Evolutionary conservation across 2,329 filamentous ascomycete species (phyloP), one percentile per base, ranked within the genome.

Genomic region (Fusarium sororula): DNA sequence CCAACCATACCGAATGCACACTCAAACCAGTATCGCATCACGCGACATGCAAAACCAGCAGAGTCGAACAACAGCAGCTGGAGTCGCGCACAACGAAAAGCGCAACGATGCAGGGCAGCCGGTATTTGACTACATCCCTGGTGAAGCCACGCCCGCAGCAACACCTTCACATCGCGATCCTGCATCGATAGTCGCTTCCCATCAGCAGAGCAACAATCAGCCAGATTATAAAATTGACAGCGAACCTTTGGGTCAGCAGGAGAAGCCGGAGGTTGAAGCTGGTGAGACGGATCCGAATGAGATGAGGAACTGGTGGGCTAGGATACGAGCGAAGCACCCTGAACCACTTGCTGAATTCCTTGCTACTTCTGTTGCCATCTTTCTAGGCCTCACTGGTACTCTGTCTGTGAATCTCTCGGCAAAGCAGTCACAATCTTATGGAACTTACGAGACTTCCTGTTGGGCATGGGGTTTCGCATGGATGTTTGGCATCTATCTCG

Each of bases 381-480:
- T 77, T 18, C 11, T 77, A 0, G 75, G 75, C 0, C 66, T 77
- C 6, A 61, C 73, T 3, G 75, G 44, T 1, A 77, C 75, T 3
- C 28, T 77, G 0, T 75, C 71, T 0, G 75, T 77, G 0, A 77
- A 75, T 6, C 47, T 77, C 0, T 77, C 75, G 0, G 44, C 72
- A 17, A 70, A 72, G 6, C 68, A 74, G 2, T 54, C 61, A 1
- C 68, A 63, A 3, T 6, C 17, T 1, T 77, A 77, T 26, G 75
- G 75, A 15, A 69, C 63, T 1, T 77, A 75, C 37, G 75, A 77
- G 42, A 77, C 75, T 3, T 72, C 68, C 5, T 77, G 75, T 42
- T 77, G 75, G 75, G 66, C 75, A 7, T 77, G 75, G 73, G 75
- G 75, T 0, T 77, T 77, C 15, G 75, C 75, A 5, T 77, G 75